A percentile compares a stretch with the other conserved stretches of the same genome.
phyloP scores from a whole-genome alignment of 176 grass and related monocot species.

The Urochloa ruziziensis region DNA sequence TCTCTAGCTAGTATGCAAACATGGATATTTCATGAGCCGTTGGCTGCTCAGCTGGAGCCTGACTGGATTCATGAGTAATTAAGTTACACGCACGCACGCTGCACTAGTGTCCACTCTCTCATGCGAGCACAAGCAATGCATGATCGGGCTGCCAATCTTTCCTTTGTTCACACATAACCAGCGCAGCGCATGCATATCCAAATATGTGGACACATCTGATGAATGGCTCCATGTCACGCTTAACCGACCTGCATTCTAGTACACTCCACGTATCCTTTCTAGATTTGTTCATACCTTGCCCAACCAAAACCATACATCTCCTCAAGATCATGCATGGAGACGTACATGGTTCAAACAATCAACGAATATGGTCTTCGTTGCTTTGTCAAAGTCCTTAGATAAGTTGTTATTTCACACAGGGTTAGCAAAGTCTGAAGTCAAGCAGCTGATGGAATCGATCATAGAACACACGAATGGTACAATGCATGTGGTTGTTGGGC shows the following conservation, averaged over 20 bases:
- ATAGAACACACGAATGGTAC: neutral
- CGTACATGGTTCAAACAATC: conserved; percentile 18
- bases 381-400: neutral
- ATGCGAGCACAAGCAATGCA: conserved; percentile 1
- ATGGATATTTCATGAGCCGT: neutral
- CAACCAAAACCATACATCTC: neutral
- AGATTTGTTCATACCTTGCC: conserved; percentile 22
- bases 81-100: neutral
- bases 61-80: conserved; percentile 14
- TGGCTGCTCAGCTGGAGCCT: conserved; percentile 1
- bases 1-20: neutral
- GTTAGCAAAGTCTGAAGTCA: neutral
- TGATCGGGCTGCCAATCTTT: neutral
- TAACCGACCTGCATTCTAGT: neutral
- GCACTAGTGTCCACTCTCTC: neutral
- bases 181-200: conserved; percentile 16
- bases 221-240: conserved; percentile 24
- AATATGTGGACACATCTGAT: neutral
- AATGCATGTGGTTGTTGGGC: conserved; percentile 1
- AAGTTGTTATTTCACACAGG: neutral
- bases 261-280: conserved; percentile 19
- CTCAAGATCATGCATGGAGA: neutral
- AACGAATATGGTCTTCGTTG: conserved; percentile 7
- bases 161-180: conserved; percentile 34
- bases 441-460: neutral